A percentile compares a stretch with the other conserved stretches of the same genome.
phyloP scores from a whole-genome alignment of 2,329 filamentous ascomycete species.

The Talaromyces sp. region DNA sequence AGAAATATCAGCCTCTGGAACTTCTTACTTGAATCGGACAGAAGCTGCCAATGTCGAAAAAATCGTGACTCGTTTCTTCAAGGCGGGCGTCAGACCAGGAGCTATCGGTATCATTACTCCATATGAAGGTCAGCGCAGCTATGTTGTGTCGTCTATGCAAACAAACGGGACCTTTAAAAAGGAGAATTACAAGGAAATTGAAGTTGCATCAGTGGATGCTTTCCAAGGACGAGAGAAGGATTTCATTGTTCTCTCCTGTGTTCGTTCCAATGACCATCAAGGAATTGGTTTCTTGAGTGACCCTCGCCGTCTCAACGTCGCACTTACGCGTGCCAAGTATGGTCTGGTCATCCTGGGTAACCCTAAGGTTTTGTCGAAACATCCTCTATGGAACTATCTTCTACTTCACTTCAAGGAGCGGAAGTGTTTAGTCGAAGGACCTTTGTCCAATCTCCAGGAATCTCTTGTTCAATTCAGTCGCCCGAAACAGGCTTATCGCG shows the following conservation, averaged over 20 bases:
- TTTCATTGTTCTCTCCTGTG: conserved; percentile 95
- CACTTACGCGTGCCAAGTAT: conserved; percentile 92
- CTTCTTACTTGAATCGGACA: conserved; percentile 95
- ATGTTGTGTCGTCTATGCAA: conserved; percentile 99
- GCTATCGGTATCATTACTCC: conserved; percentile 98
- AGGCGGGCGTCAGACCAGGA: conserved; percentile 87
- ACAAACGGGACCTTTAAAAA: conserved; percentile 96
- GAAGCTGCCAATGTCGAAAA: conserved; percentile 98
- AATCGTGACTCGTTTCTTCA: conserved; percentile 97
- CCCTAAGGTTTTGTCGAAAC: conserved; percentile 94
- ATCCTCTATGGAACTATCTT: conserved; percentile 94
- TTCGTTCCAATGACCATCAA: conserved; percentile 97
- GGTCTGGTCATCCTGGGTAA: conserved; percentile 95
- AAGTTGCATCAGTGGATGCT: conserved; percentile 95
- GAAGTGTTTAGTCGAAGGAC: conserved; percentile 92
- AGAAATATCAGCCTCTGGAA: conserved; percentile 95
- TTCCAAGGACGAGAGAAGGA: conserved; percentile 99
- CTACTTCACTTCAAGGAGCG: conserved; percentile 94
- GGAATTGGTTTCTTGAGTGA: conserved; percentile 98
- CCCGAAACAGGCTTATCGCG: conserved; percentile 86
- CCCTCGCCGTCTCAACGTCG: conserved; percentile 93
- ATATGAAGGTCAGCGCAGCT: conserved; percentile 96
- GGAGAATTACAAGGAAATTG: conserved; percentile 96
- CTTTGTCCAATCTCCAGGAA: conserved; percentile 89
- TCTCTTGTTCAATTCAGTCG: conserved; percentile 92